Percentiles rank a stretch among this genome's conserved stretches.
Conservation (phyloP, 2,329 filamentous ascomycete species). For the Stenocarpella maydis region DNA sequence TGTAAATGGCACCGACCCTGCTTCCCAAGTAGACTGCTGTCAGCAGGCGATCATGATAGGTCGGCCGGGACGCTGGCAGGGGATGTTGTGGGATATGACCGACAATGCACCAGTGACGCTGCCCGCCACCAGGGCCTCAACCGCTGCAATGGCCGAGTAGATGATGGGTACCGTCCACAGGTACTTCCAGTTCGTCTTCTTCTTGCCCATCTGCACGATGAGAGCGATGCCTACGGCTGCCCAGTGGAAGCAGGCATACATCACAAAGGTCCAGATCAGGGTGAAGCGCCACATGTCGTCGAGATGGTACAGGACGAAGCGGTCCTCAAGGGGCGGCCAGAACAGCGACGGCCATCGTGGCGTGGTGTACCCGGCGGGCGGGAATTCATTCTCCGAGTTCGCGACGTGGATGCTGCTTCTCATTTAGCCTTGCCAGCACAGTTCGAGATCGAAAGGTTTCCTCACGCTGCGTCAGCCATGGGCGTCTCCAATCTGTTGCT, state of each 20-base stretch:
- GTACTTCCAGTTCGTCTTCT: slow-evolving; percentile 62
- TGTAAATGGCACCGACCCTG: slow-evolving; percentile 82
- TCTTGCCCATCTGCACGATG: slow-evolving; percentile 71
- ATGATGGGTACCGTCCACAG: slow-evolving; percentile 77
- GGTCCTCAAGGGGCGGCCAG: slow-evolving; percentile 66
- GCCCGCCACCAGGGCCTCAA: slow-evolving; percentile 81
- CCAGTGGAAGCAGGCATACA: slow-evolving; percentile 79
- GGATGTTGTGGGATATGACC: slow-evolving; percentile 47
- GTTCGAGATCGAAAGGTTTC: too few species aligned
- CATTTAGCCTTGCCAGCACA: background rate
- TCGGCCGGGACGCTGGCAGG: background rate
- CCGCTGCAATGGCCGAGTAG: slow-evolving; percentile 74
- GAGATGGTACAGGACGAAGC: slow-evolving; percentile 75
- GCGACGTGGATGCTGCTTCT: slow-evolving; percentile 30
- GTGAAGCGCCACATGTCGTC: slow-evolving; percentile 88
- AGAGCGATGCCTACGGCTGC: slow-evolving; percentile 76
- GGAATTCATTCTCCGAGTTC: slow-evolving; percentile 39
- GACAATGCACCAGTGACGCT: slow-evolving; percentile 83
- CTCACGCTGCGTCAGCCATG: slow-evolving; percentile 28
- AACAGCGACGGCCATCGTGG: slow-evolving; percentile 85
- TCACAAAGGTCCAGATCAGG: slow-evolving; percentile 83
- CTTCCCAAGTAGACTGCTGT: slow-evolving; percentile 29
- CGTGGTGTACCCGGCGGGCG: slow-evolving; percentile 66
- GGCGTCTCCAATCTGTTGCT: background rate
- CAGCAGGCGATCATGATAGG: background rate